A percentile compares a stretch with the other conserved stretches of the same genome.
Evolutionary conservation across 2,329 filamentous ascomycete species (phyloP).

Genomic region (Cladosporium velox): DNA sequence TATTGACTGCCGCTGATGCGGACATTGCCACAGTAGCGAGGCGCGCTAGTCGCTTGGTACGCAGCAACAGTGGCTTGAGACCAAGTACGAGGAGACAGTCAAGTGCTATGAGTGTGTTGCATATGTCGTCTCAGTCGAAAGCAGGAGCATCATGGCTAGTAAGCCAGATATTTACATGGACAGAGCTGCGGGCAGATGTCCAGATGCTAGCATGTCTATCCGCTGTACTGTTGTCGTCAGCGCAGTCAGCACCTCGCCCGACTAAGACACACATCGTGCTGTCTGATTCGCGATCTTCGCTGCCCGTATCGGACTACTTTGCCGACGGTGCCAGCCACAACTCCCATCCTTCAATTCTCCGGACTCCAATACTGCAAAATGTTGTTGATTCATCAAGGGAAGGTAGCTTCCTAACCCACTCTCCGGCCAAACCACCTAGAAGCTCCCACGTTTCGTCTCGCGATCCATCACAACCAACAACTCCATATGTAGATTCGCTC

Average conservation of each 20-base stretch:
- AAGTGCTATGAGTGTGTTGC: slow-evolving; percentile 32
- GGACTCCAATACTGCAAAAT: slow-evolving; percentile 23
- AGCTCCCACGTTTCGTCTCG: slow-evolving; percentile 31
- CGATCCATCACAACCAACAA: slow-evolving; percentile 34
- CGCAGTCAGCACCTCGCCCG: not conserved
- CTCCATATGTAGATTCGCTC: slow-evolving; percentile 34
- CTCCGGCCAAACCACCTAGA: slow-evolving; percentile 21
- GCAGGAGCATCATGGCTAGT: slow-evolving; percentile 59
- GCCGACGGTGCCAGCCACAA: not conserved
- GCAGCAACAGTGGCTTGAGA: slow-evolving; percentile 51
- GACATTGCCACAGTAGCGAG: slow-evolving; percentile 71
- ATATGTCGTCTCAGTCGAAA: slow-evolving; percentile 28
- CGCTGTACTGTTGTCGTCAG: slow-evolving; percentile 51
- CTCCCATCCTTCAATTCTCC: not conserved
- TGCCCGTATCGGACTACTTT: slow-evolving; percentile 5
- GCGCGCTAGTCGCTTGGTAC: slow-evolving; percentile 52
- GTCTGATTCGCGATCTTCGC: not conserved
- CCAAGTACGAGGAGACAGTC: not conserved
- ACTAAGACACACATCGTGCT: not conserved
- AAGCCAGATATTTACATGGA: slow-evolving; percentile 59
- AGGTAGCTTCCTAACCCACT: slow-evolving; percentile 22
- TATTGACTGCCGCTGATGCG: slow-evolving; percentile 50
- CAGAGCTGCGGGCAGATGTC: slow-evolving; percentile 61
- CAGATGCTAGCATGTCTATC: slow-evolving; percentile 69
- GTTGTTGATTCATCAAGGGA: slow-evolving; percentile 20